Evolutionary conservation across 129 eudicot species (phyloP).

Genomic region (Artemisia tridentata): DNA sequence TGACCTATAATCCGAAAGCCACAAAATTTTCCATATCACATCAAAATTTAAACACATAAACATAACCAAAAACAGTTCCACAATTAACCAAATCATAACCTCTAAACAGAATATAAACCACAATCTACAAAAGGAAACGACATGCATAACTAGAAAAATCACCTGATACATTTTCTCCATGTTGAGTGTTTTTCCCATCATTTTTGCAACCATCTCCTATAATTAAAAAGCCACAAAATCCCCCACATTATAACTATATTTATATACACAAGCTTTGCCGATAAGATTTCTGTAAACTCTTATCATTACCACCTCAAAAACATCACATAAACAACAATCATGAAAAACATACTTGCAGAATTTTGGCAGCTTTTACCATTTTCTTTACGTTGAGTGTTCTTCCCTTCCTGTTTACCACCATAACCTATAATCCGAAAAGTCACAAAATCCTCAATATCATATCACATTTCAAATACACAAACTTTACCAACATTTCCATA

Average conservation of each 20-base stretch:
- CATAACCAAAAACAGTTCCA: not conserved
- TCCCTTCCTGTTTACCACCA: conserved; percentile 6
- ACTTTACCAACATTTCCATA: conserved; percentile 11
- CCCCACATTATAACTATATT: not conserved
- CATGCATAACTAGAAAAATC: not conserved
- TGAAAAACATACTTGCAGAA: conserved; percentile 18
- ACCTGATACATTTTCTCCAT: not conserved
- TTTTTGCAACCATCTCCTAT: not conserved
- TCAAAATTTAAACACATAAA: too few species aligned
- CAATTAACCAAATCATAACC: not conserved
- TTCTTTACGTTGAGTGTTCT: conserved; percentile 9
- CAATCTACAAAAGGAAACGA: not conserved
- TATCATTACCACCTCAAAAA: too few species aligned
- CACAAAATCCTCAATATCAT: not conserved
- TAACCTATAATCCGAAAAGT: not conserved
- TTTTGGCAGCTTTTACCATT: conserved; percentile 18
- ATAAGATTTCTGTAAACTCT: too few species aligned
- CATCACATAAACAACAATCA: too few species aligned
- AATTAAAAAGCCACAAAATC: not conserved
- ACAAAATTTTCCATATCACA: too few species aligned
- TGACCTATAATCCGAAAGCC: not conserved
- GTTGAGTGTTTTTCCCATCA: not conserved
- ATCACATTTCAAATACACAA: not conserved
- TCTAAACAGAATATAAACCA: not conserved
- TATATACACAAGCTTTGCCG: not conserved